Percentiles rank a stretch among this genome's conserved stretches.
These are phyloP conservation scores for Trypanosoma grayi DNA, from an alignment of 208 protist genomes.

Conservation along the genomic window DNA sequence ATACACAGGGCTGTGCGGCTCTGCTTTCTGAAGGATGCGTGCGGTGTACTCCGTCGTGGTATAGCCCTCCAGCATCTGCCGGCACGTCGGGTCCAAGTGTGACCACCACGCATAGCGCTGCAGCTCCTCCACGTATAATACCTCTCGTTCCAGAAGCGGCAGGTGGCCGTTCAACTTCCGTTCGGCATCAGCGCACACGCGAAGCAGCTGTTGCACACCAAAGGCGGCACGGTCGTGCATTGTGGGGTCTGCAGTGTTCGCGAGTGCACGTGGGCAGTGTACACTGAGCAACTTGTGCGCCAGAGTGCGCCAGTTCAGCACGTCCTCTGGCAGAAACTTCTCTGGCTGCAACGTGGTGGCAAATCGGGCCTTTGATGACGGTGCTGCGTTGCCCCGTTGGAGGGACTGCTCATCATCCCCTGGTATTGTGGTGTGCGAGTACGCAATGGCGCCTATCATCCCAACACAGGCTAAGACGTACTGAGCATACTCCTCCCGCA, in stretches of 20 bases:
- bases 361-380: background rate
- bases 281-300: slow-evolving; percentile 56
- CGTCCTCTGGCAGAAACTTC: slow-evolving; percentile 20
- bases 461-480: slow-evolving; percentile 69
- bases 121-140: slow-evolving; percentile 67
- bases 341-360: background rate
- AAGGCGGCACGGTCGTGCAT: slow-evolving; percentile 86
- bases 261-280: slow-evolving; percentile 71
- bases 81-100: slow-evolving; percentile 41
- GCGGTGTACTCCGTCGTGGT: slow-evolving; percentile 70
- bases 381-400: background rate
- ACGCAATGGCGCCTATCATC: slow-evolving; percentile 64
- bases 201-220: slow-evolving; percentile 82
- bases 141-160: slow-evolving; percentile 41
- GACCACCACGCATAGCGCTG: slow-evolving; percentile 80
- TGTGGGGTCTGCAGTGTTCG: slow-evolving; percentile 66
- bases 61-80: slow-evolving; percentile 70
- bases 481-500: slow-evolving; percentile 43
- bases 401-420: background rate
- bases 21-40: slow-evolving; percentile 36
- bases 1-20: slow-evolving; percentile 63
- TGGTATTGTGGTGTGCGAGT: slow-evolving; percentile 10
- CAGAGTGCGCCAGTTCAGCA: slow-evolving; percentile 69
- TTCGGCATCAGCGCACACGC: slow-evolving; percentile 60
- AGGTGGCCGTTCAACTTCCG: slow-evolving; percentile 30